Base-by-base conservation (phyloP, 805 yeast species). In the Lipomyces sp. region DNA sequence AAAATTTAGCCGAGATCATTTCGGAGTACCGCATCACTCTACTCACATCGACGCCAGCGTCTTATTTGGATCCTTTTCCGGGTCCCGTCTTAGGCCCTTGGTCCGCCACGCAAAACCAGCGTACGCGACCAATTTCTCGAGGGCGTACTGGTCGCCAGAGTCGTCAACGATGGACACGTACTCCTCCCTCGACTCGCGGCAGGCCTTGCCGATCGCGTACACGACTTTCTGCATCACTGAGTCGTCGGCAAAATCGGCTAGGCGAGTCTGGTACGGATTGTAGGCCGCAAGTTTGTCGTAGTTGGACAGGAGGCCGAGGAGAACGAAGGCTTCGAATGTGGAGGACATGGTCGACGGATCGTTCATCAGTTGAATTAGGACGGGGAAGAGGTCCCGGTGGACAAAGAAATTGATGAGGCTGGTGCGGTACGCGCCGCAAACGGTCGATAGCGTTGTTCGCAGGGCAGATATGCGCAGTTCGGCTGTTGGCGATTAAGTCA, bases 221-320 rank as follows among this genome's bases (percentile, higher is more conserved):
- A 59, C 55, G 26, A 68, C 65, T 29, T 60, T 63, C 38, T 46
- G 49, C 68, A 71, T 70, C 18, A 65, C 62, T 1, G 60, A 55
- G 38, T 68, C 69, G 43, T 71, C 72, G 8, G 68, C 65, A 51
- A 67, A 70, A 46, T 70, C 74, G n/a, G 71, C 56, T 7, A 71
- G 57, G 18, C 72, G 61, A 16, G 67, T 63, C 43, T 57, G 64
- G 49, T 71, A 71, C 0, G 71, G 68, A 43, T 68, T 66, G 23
- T 61, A 61, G 18, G 69, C 68, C 40, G 69, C 72, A 39, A 65
- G 60, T 46, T 63, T 65, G 57, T 69, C 69, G 47, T 68, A 61
- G 43, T 64, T 67, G 5, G 72, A 63, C n/a, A 71, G 58, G 2
- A 70, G 53, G 4, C 74, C 75, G 19, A 71, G 53, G 22, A 69